phyloP scores from a whole-genome alignment of 164 flowering plant genomes.

The Chimonanthus salicifolius region DNA sequence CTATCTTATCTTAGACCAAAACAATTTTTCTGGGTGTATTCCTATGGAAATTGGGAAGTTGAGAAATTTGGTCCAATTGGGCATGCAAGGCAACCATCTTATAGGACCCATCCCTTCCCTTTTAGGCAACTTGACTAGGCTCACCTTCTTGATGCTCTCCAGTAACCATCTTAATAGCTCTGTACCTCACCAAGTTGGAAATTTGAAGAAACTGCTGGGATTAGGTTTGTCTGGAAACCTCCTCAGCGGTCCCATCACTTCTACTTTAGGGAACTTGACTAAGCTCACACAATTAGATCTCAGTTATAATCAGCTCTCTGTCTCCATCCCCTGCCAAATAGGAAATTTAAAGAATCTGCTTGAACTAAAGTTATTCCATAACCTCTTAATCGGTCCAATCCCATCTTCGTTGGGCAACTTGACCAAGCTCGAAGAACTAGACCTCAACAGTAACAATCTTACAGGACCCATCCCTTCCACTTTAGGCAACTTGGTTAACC shows the following conservation, averaged over 20 bases:
- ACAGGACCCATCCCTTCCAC: not conserved
- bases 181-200: not conserved
- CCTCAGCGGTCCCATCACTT: slow-evolving; percentile 29
- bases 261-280: slow-evolving; percentile 29
- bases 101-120: not conserved
- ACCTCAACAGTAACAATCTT: slow-evolving; percentile 12
- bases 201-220: not conserved
- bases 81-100: not conserved
- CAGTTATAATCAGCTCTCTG: not conserved
- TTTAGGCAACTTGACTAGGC: not conserved
- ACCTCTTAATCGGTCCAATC: slow-evolving; percentile 25
- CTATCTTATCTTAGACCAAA: not conserved
- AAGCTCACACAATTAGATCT: slow-evolving; percentile 27
- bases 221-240: slow-evolving; percentile 14
- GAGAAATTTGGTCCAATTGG: not conserved
- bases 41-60: not conserved
- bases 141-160: slow-evolving; percentile 2
- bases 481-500: not conserved
- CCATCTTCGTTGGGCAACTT: slow-evolving; percentile 37
- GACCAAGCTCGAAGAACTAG: slow-evolving; percentile 18
- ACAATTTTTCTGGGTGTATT: not conserved
- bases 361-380: slow-evolving; percentile 6
- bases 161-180: not conserved
- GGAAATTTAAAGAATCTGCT: not conserved
- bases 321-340: not conserved